These are phyloP conservation scores for Lepidopterella palustris DNA, from an alignment of 495 filamentous ascomycete species.

Conservation along the genomic window DNA sequence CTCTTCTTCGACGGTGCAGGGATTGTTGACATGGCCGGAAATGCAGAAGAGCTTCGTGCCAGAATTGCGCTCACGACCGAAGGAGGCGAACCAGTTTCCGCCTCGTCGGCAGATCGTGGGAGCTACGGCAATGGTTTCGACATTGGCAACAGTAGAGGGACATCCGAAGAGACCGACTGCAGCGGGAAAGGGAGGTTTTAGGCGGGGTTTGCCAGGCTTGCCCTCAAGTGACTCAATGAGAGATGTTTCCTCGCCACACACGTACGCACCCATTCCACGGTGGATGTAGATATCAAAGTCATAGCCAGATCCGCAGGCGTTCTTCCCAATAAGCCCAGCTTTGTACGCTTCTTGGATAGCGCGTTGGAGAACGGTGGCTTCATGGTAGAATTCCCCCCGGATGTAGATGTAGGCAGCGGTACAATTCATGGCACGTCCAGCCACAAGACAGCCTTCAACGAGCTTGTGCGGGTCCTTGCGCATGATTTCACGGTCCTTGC, in stretches of 20 bases:
- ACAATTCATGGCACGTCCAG: slow-evolving; percentile 95
- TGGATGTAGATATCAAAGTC: slow-evolving; percentile 97
- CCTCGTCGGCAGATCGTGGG: slow-evolving; percentile 94
- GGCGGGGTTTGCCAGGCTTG: slow-evolving; percentile 94
- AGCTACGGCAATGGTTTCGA: slow-evolving; percentile 92
- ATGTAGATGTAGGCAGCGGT: slow-evolving; percentile 99
- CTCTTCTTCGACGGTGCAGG: slow-evolving; percentile 94
- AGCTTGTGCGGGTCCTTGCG: slow-evolving; percentile 99
- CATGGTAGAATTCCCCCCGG: slow-evolving; percentile 96
- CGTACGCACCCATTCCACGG: slow-evolving; percentile 93
- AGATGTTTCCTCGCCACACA: slow-evolving; percentile 96
- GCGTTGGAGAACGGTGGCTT: slow-evolving; percentile 85
- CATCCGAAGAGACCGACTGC: slow-evolving; percentile 96
- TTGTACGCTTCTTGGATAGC: slow-evolving; percentile 97
- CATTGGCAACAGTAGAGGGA: slow-evolving; percentile 95
- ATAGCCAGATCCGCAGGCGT: slow-evolving; percentile 92
- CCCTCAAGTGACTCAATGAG: slow-evolving; percentile 97
- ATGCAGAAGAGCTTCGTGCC: slow-evolving; percentile 99
- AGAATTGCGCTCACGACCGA: slow-evolving; percentile 89
- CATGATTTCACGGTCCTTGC: slow-evolving; percentile 99
- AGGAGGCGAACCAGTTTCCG: slow-evolving; percentile 81
- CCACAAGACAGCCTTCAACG: slow-evolving; percentile 92
- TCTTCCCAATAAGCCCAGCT: slow-evolving; percentile 91
- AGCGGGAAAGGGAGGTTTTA: slow-evolving; percentile 97
- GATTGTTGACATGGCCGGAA: slow-evolving; percentile 98